Evolutionary conservation across 129 eudicot species (phyloP), one percentile per base, ranked within the genome.

Genomic region (Artemisia annua): DNA sequence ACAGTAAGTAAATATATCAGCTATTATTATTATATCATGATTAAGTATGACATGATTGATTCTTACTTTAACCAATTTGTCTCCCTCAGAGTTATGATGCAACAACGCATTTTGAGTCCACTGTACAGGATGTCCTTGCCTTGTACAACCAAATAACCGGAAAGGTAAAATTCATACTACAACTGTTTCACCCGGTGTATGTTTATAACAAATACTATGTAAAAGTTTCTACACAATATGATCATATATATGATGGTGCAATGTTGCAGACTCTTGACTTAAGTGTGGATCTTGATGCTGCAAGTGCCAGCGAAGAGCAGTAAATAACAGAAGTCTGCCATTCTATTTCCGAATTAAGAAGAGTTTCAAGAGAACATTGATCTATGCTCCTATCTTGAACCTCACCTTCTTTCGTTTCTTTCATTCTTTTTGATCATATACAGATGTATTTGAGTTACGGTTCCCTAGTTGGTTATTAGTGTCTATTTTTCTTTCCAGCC

Each of bases 61-160:
- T 39, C 69, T 39, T 15, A 64, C 15, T 7, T 32, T 6, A 19
- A 55, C 17, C 67, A 72, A 26, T 35, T 70, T 50, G 51, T 26
- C n/a, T 58, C n/a, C 62, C 69, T 58, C 83, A 87, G 93, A 87
- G 93, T 71, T 87, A 76, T 77, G 93, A 87, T 74, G 82, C 89
- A 51, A 83, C 93, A 14, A 87, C 93, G 3, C 93, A 87, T 79
- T 87, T 87, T 70, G 89, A 87, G 89, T 81, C 88, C 43, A 87
- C 92, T 11, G 88, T 86, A 48, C 48, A 74, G 58, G 91, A 86
- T 78, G 91, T 86, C 82, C 83, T 86, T 46, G 75, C 78, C 68
- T 81, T 87, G 85, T 87, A 87, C 84, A 81, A 76, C 68, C 67
- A 73, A 56, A 87, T 87, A 65, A 87, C 93, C 3, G 93, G 89